phyloP scores from a whole-genome alignment of 1,139 yeast genomes.

The Nakaseomyces delphensis region DNA sequence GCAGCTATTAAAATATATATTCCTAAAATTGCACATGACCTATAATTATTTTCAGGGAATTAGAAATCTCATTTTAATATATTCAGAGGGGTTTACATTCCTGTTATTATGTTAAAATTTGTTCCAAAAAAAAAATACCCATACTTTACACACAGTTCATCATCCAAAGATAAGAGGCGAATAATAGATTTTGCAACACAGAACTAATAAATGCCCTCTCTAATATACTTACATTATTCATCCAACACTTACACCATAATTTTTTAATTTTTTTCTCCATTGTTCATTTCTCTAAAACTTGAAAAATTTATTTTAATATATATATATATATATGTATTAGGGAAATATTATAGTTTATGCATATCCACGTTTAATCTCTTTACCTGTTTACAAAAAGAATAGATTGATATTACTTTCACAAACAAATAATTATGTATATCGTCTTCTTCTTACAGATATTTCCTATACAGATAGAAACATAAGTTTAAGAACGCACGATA shows the following conservation, averaged over 20 bases:
- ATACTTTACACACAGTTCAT: too few species aligned
- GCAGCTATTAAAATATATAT: neutral
- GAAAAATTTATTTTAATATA: neutral
- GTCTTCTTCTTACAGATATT: neutral
- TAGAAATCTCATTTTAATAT: neutral
- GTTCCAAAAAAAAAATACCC: too few species aligned
- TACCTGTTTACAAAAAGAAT: too few species aligned
- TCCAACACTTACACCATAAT: too few species aligned
- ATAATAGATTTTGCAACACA: too few species aligned
- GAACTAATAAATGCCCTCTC: too few species aligned
- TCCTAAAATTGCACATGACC: neutral
- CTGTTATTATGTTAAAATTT: neutral
- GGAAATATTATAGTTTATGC: neutral
- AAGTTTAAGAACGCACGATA: too few species aligned
- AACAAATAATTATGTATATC: neutral
- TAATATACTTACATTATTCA: too few species aligned
- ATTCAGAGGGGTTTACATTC: neutral
- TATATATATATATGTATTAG: neutral
- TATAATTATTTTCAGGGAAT: neutral
- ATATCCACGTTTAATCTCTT: conserved; percentile 37
- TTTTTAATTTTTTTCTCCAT: too few species aligned
- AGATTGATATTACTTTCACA: too few species aligned
- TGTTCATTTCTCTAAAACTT: neutral
- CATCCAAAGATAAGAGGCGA: too few species aligned
- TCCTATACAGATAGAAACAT: neutral